These are phyloP conservation scores for Plantago elongata DNA, from an alignment of 257 asterid genomes.

Conservation along the genomic window DNA sequence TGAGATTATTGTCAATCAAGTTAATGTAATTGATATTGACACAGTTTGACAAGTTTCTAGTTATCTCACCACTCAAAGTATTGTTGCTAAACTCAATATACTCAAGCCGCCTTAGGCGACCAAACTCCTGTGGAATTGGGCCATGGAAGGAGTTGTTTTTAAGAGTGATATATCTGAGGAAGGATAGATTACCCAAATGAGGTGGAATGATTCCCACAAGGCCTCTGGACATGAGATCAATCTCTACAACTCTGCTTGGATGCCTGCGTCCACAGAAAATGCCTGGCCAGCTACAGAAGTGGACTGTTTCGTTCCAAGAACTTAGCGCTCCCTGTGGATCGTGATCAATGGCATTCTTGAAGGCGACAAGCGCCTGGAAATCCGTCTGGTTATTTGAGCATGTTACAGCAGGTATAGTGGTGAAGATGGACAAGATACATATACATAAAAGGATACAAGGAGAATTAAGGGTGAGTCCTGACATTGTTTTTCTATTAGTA, in stretches of 20 bases:
- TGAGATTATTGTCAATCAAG: slow-evolving; percentile 21
- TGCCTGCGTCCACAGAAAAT: slow-evolving; percentile 23
- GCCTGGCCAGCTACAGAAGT: slow-evolving; percentile 29
- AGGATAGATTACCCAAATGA: slow-evolving; percentile 36
- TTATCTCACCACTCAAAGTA: slow-evolving; percentile 34
- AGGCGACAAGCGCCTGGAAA: slow-evolving; percentile 12
- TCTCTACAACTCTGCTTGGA: slow-evolving; percentile 19
- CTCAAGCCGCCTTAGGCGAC: slow-evolving; percentile 22
- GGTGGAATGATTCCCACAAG: slow-evolving; percentile 32
- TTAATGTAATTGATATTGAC: slow-evolving; percentile 18
- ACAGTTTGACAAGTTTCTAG: slow-evolving; percentile 27
- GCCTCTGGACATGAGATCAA: slow-evolving; percentile 23
- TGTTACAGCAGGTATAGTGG: neutral
- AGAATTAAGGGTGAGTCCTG: neutral
- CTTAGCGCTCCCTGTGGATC: slow-evolving; percentile 20
- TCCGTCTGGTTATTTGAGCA: slow-evolving; percentile 17
- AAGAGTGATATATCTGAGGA: slow-evolving; percentile 24
- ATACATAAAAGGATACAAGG: neutral
- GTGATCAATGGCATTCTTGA: slow-evolving; percentile 17
- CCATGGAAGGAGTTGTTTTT: slow-evolving; percentile 26
- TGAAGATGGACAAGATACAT: neutral
- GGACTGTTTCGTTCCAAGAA: slow-evolving; percentile 22
- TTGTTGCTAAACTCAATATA: slow-evolving; percentile 27
- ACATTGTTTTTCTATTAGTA: neutral
- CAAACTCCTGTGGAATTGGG: slow-evolving; percentile 32